Base-by-base conservation (phyloP, 2,329 filamentous ascomycete species). In the Plenodomus biglobosus region DNA sequence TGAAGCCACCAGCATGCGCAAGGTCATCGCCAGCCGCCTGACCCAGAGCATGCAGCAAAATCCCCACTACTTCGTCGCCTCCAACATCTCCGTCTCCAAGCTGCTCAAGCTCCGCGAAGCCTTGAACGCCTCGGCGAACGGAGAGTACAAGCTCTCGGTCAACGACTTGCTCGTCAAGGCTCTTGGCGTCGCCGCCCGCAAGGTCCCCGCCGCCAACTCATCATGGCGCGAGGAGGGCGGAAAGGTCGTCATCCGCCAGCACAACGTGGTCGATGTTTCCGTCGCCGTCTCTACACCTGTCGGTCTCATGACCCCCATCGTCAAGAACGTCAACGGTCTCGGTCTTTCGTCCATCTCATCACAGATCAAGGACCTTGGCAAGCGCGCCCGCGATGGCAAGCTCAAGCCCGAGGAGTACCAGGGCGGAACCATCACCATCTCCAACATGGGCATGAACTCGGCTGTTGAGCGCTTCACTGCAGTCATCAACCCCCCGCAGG, bases 131-230 rank as follows among this genome's bases (percentile, higher is more conserved):
- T 86, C 88, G 11, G 80, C 90, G 40, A 87, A 96, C 55, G 94
- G 92, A 77, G 86, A 91, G 76, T 99, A 96, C 85, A 99, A 96
- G 85, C 88, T 99, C 50, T 96, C 92, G n/a, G 90, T 99, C 77
- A 99, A 99, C 78, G 94, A 99, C 78, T 96, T 99, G 83, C 82
- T 99, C 56, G 90, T 99, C 83, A 99, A 99, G 84, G 94, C 92
- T 62, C 89, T 92, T 50, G 89, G 85, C 50, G 80, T 88, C 55
- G 94, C 94, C 54, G 90, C 87, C 72, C 87, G 87, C 78, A 96
- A 96, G 83, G 92, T 97, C 40, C 94, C 94, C 50, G 84, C 88
- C 58, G 94, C 92, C 76, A 99, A 99, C 84, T 92, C 92, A 42
- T 92, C 89, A 73, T 99, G 94, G 92, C 79, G 80, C 45, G 84